These are phyloP conservation scores for Bipolaris sorokiniana DNA, from an alignment of 2,329 filamentous ascomycete species.

Conservation along the genomic window DNA sequence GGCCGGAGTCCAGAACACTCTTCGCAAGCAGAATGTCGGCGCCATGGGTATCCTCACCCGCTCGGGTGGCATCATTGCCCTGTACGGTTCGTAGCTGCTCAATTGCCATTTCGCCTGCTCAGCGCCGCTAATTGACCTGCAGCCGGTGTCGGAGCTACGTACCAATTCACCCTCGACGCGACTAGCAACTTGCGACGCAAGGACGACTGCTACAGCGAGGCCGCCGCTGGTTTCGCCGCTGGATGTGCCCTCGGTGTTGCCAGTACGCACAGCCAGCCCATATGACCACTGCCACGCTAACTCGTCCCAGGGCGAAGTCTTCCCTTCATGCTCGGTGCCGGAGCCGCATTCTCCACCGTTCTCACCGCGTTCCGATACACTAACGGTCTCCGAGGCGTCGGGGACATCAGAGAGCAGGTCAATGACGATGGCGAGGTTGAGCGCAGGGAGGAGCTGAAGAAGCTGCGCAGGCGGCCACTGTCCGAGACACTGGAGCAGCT, in stretches of 20 bases:
- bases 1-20: conserved; percentile 83
- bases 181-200: conserved; percentile 85
- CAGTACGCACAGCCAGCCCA: conserved; percentile 60
- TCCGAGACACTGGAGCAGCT: conserved; percentile 82
- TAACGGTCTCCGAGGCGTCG: conserved; percentile 63
- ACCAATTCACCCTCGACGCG: conserved; percentile 76
- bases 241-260: conserved; percentile 75
- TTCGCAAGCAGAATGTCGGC: conserved; percentile 82
- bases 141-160: conserved; percentile 77
- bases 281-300: conserved; percentile 24
- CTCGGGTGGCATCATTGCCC: conserved; percentile 74
- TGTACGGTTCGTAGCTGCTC: conserved; percentile 62
- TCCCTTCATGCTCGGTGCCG: conserved; percentile 73
- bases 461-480: conserved; percentile 73
- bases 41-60: conserved; percentile 80
- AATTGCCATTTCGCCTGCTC: background rate
- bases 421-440: conserved; percentile 75
- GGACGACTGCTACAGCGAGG: conserved; percentile 77
- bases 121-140: conserved; percentile 38
- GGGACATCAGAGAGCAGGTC: conserved; percentile 56
- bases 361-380: conserved; percentile 72
- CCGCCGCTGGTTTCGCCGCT: conserved; percentile 76
- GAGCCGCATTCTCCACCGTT: conserved; percentile 62
- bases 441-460: conserved; percentile 75
- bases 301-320: conserved; percentile 64